Evolutionary conservation across 441 rosid species (phyloP), one percentile per base, ranked within the genome.

Genomic region (California macrophylla): DNA sequence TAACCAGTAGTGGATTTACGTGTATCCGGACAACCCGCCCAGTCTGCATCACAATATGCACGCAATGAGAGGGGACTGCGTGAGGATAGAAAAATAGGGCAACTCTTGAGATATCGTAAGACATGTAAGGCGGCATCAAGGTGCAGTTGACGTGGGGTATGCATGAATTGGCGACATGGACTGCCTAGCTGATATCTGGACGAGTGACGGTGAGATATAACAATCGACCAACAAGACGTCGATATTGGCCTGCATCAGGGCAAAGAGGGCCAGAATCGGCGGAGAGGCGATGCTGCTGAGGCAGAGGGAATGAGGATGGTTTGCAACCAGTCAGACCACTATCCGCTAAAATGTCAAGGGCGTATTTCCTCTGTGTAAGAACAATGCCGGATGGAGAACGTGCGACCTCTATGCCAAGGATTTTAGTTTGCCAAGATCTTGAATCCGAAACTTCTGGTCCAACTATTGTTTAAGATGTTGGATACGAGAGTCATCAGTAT

Each of bases 141-240:
- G 24, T 76, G 76, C 0, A 28, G 30, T 3, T 26, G 8, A 0
- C 26, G 28, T 1, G 61, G 66, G 0, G 1, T 25, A 0, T 71
- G 75, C 72, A 71, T 62, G 7, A 68, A 72, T 20, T 40, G 69
- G 0, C 45, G 0, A 66, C 18, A 61, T 75, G 67, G 0, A 66
- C 67, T 0, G 28, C 23, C 28, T 69, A 70, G 12, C 13, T 13
- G 1, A 75, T 3, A 0, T 74, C 21, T 0, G 74, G 64, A 1
- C 52, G 60, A 6, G 68, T 75, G 13, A 70, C n/a, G 10, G 67
- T 25, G 0, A 75, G 64, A 56, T 70, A 70, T 8, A 75, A 23
- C 0, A 75, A 25, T 1, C 63, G 25, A 0, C 74, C 74, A 0
- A 70, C 62, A 0, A 70, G 45, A 0, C 74, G 10, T 0, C 67